A percentile compares a stretch with the other conserved stretches of the same genome.
phyloP scores from a whole-genome alignment of 2,329 filamentous ascomycete species.

The Polytolypa hystricis region DNA sequence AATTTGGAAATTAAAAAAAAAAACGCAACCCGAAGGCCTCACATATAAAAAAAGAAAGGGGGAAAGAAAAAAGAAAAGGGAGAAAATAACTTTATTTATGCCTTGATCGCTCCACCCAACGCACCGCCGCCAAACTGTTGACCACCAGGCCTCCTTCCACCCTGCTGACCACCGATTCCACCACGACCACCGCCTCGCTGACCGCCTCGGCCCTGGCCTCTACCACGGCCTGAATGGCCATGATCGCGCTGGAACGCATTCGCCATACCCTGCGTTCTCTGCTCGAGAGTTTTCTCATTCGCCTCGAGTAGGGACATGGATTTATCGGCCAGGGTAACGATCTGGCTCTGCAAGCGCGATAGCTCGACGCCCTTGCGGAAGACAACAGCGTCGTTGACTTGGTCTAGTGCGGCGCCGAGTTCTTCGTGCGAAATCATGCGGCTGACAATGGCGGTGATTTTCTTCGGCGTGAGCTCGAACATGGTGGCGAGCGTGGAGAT shows the following conservation, averaged over 20 bases:
- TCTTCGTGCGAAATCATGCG: constrained; percentile 99
- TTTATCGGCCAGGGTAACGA: constrained; percentile 90
- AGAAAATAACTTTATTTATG: constrained; percentile 25
- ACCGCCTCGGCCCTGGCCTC: constrained; percentile 50
- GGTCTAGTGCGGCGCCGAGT: constrained; percentile 87
- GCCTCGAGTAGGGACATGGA: constrained; percentile 90
- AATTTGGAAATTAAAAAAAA: constrained; percentile 13
- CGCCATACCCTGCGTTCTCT: constrained; percentile 87
- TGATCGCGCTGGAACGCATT: constrained; percentile 93
- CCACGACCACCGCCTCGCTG: constrained; percentile 29
- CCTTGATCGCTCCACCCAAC: constrained; percentile 41
- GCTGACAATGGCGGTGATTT: constrained; percentile 89
- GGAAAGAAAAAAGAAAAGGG: constrained; percentile 6
- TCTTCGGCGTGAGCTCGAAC: constrained; percentile 87
- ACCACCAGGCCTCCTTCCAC: constrained; percentile 36
- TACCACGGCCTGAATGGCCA: constrained; percentile 58
- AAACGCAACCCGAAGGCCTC: constrained; percentile 7
- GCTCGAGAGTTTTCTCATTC: constrained; percentile 95
- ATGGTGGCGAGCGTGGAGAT: constrained; percentile 75
- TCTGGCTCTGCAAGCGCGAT: constrained; percentile 86
- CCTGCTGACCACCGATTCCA: constrained; percentile 30
- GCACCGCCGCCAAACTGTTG: constrained; percentile 41
- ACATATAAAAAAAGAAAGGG: constrained; percentile 4
- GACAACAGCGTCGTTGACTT: constrained; percentile 93
- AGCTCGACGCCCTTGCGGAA: constrained; percentile 99